These are phyloP conservation scores for Neurospora hispaniola DNA, from an alignment of 495 filamentous ascomycete genomes.

Conservation along the genomic window DNA sequence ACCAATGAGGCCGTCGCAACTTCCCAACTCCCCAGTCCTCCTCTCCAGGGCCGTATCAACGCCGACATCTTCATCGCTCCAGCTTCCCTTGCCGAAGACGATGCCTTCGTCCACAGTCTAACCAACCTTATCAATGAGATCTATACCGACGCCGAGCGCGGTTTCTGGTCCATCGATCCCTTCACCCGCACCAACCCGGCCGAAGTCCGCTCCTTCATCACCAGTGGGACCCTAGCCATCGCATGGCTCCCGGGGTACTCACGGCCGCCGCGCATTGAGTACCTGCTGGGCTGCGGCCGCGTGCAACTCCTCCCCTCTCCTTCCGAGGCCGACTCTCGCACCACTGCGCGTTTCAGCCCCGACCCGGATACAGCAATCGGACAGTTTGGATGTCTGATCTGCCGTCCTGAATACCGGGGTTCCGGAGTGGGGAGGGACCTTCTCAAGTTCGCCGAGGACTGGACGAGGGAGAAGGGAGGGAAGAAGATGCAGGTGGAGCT, in stretches of 20 bases:
- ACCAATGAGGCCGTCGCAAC: neutral
- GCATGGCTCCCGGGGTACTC: neutral
- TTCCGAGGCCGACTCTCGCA: too few relatives aligned
- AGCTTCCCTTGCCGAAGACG: neutral
- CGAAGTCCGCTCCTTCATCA: neutral
- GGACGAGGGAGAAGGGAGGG: neutral
- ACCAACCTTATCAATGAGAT: slow-evolving; percentile 3
- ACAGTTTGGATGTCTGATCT: neutral
- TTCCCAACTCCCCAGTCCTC: neutral
- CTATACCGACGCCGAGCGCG: slow-evolving; percentile 1
- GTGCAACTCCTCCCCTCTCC: neutral
- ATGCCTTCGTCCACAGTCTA: neutral
- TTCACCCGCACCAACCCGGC: neutral
- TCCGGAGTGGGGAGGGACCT: neutral
- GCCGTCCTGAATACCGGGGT: neutral
- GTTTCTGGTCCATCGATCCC: neutral
- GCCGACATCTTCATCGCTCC: neutral
- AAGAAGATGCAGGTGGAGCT: slow-evolving; percentile 4
- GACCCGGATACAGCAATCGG: neutral
- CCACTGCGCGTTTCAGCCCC: too few relatives aligned
- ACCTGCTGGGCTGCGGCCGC: neutral
- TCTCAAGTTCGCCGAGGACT: neutral
- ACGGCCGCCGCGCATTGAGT: neutral
- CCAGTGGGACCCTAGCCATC: neutral
- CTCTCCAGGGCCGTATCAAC: neutral